Evolutionary conservation across 805 yeast species (phyloP).

Genomic region (Jamesozyma gamospora): DNA sequence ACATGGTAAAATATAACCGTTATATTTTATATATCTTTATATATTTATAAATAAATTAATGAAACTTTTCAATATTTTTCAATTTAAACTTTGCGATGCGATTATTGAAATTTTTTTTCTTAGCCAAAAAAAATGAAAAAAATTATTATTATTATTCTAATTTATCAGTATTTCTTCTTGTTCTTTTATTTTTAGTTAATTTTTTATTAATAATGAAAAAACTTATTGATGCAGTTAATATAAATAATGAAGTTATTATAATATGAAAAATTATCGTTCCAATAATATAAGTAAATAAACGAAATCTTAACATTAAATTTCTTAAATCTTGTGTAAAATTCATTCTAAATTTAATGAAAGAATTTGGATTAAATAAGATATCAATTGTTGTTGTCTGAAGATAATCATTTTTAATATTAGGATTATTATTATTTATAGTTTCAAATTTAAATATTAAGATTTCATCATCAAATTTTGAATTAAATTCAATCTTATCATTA

Average conservation of each 20-base stretch:
- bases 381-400: too few species aligned
- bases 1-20: not conserved
- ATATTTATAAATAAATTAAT: too few species aligned
- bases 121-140: too few species aligned
- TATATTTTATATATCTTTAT: too few species aligned
- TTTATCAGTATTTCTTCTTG: not conserved
- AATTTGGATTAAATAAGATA: conserved; percentile 10
- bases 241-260: conserved; percentile 11
- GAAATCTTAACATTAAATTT: conserved; percentile 23
- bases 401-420: too few species aligned
- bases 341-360: conserved; percentile 17
- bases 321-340: conserved; percentile 23
- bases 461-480: not conserved
- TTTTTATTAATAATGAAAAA: conserved; percentile 6
- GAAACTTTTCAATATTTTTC: too few species aligned
- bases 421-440: too few species aligned
- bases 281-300: conserved; percentile 14
- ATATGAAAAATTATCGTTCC: conserved; percentile 17
- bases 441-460: not conserved
- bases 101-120: too few species aligned
- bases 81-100: too few species aligned
- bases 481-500: conserved; percentile 10
- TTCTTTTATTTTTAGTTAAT: not conserved
- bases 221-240: conserved; percentile 10
- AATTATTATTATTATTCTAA: too few species aligned